Base-by-base conservation (phyloP, 2,329 filamentous ascomycete genomes). In the Pseudogymnoascus sp. region DNA sequence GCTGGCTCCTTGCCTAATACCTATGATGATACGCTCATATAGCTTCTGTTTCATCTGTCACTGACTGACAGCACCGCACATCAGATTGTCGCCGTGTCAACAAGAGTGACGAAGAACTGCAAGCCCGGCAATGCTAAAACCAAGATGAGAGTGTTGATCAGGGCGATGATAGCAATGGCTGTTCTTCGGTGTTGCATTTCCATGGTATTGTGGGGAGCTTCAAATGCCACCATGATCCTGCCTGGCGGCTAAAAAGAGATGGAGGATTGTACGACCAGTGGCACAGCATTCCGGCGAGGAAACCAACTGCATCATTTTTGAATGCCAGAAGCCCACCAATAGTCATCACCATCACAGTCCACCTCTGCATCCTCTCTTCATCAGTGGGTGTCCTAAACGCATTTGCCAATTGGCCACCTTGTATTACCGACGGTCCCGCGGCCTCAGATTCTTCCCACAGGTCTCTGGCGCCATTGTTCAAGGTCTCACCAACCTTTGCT, bases 331-430 rank as follows among this genome's bases (percentile, higher is more conserved):
- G 80, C 2, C 87, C 82, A 0, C 89, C 91, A 7, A 90, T 84
- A 0, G 92, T 97, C 63, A 92, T 86, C 61, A 96, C 79, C 91
- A 96, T 95, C 0, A 96, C 86, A 19, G 84, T 89, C 88, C 90
- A 96, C 61, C 91, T 79, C 71, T 90, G 83, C 60, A 80, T 81
- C 48, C 84, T 80, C 72, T 94, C 89, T 58, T 82, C 76, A 13
- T 90, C 85, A 1, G 79, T 82, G 2, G 88, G 71, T 6, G 78
- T 74, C 18, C 80, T 76, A 26, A 80, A 76, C 21, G 69, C 73
- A 65, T 79, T 12, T 7, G 45, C n/a, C 26, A 52, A 23, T 6
- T n/a, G 26, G 5, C 45, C 26, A 30, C 26, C n/a, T 19, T 48
- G 13, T 7, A 48, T 9, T 28, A 26, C 12, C 39, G 45, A 52